phyloP scores from a whole-genome alignment of 2,329 filamentous ascomycete species.

The Colletotrichum acutatum region DNA sequence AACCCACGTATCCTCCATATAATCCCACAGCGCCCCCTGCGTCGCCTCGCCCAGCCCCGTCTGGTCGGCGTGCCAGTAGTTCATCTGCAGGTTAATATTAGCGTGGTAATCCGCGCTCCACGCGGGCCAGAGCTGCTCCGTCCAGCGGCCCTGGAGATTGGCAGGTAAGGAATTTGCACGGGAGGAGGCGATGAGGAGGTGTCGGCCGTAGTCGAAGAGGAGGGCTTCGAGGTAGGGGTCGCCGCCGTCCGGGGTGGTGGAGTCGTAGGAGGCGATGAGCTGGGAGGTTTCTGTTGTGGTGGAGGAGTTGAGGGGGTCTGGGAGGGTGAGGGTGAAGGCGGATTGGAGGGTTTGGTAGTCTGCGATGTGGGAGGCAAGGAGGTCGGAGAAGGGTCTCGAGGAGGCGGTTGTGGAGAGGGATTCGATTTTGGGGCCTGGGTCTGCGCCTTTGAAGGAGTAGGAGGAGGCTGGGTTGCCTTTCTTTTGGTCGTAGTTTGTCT shows the following conservation, averaged over 20 bases:
- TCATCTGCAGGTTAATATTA: constrained; percentile 72
- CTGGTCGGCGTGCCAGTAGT: constrained; percentile 66
- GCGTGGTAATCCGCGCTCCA: constrained; percentile 67
- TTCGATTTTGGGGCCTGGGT: constrained; percentile 54
- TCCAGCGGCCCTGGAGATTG: constrained; percentile 69
- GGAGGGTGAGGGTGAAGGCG: constrained; percentile 55
- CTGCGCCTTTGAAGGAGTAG: constrained; percentile 60
- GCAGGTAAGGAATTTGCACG: constrained; percentile 62
- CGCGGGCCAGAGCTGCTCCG: constrained; percentile 49
- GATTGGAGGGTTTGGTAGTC: constrained; percentile 53
- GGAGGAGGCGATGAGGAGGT: constrained; percentile 66
- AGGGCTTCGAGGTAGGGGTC: constrained; percentile 64
- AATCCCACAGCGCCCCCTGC: constrained; percentile 60
- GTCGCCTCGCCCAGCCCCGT: constrained; percentile 60
- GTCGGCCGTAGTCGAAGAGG: constrained; percentile 63
- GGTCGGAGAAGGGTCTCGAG: constrained; percentile 42
- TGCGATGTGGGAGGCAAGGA: constrained; percentile 49
- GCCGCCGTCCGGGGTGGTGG: constrained; percentile 52
- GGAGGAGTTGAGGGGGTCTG: constrained; percentile 53
- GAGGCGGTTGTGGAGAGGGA: constrained; percentile 45
- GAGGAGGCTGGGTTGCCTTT: constrained; percentile 55
- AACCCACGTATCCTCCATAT: constrained; percentile 64
- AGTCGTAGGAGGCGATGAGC: constrained; percentile 46
- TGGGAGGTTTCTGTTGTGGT: constrained; percentile 52
- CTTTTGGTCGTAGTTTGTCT: constrained; percentile 61